These are phyloP conservation scores for Saccharomycopsis guyanensis DNA, from an alignment of 805 yeast genomes.

Conservation along the genomic window DNA sequence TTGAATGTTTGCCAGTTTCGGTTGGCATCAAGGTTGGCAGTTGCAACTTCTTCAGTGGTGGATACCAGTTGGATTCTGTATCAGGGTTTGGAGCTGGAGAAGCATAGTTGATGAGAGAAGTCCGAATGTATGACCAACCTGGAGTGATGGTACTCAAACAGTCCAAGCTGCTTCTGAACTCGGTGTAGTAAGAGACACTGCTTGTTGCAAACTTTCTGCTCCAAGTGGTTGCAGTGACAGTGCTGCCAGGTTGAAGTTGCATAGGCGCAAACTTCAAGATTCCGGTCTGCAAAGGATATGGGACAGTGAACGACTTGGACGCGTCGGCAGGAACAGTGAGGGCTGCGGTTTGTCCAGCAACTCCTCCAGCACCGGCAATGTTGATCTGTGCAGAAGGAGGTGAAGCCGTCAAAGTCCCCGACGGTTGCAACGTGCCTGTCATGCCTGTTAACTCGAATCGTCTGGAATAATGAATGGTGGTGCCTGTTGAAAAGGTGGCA, in stretches of 20 bases:
- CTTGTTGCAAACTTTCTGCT: conserved; percentile 60
- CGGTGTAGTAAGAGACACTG: conserved; percentile 50
- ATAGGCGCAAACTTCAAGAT: conserved; percentile 77
- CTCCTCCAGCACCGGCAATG: conserved; percentile 20
- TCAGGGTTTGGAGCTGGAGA: conserved; percentile 64
- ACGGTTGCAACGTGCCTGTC: conserved; percentile 46
- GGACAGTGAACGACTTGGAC: conserved; percentile 50
- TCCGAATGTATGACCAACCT: conserved; percentile 69
- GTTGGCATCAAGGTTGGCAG: conserved; percentile 1
- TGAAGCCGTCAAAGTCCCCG: conserved; percentile 38
- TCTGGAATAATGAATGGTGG: conserved; percentile 57
- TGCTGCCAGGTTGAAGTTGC: conserved; percentile 80
- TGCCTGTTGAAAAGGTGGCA: conserved; percentile 30
- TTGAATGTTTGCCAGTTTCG: background rate
- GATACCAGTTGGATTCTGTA: conserved; percentile 49
- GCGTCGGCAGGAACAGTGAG: conserved; percentile 28
- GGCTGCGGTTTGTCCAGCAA: conserved; percentile 28
- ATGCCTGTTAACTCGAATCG: conserved; percentile 62
- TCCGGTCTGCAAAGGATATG: conserved; percentile 78
- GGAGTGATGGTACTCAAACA: conserved; percentile 43
- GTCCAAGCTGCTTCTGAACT: conserved; percentile 1
- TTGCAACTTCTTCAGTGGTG: conserved; percentile 34
- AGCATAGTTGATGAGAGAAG: conserved; percentile 62
- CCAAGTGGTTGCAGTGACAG: conserved; percentile 61
- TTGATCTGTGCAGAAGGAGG: conserved; percentile 36